Evolutionary conservation across 2,329 filamentous ascomycete genomes (phyloP), one percentile per base, ranked within the genome.

Genomic region (Rhynchosporium agropyri): DNA sequence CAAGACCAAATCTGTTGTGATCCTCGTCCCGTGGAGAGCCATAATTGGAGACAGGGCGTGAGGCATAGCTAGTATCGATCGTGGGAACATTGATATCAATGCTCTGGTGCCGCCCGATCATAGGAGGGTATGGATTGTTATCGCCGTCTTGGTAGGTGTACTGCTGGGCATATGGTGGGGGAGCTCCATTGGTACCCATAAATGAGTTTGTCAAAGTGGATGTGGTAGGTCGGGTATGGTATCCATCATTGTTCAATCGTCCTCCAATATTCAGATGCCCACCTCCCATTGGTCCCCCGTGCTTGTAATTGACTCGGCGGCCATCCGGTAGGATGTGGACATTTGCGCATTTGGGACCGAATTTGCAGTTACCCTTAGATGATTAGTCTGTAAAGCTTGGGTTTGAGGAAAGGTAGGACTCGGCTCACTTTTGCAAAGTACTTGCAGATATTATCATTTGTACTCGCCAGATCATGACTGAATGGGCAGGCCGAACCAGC

Each of bases 401-500:
- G 29, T 29, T 29, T 29, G 15, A n/a, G n/a, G 43, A 45, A 20
- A n/a, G 4, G 8, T 4, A 3, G 33, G 29, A n/a, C 38, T 38
- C 7, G 50, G 76, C 80, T 72, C 80, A 96, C 92, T 89, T 98
- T 99, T 74, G 93, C 90, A 77, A 98, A 99, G 80, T 98, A 99
- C 79, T 98, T 99, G 88, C 95, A 99, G 68, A 96, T 87, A 66
- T 90, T 93, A 76, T 97, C 92, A 58, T 90, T 85, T 46, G 92
- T 86, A 36, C 88, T 84, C 75, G 95, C 91, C 68, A 95, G 87
- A 68, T 96, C 94, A 79, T 99, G 95, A 72, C 92, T 91, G 79
- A 98, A 99, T 46, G 95, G 95, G 80, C 95, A 99, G 69, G 93
- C 92, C 76, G 90, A 91, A 71, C 95, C 95, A 63, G 95, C 95